These are phyloP conservation scores for Dovyalis caffra DNA, from an alignment of 345 rosid species.

Conservation along the genomic window DNA sequence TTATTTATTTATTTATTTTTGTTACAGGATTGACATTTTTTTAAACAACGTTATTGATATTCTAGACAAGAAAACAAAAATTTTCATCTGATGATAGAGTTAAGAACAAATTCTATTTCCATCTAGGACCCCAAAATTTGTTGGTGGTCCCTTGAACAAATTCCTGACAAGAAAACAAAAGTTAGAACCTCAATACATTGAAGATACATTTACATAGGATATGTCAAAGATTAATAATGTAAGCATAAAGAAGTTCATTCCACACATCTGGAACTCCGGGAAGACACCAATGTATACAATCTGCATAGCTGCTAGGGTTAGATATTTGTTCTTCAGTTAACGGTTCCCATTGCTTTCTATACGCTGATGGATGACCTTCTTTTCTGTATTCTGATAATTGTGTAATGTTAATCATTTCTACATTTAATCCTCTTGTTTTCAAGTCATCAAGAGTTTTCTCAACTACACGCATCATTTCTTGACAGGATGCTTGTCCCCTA, in stretches of 20 bases:
- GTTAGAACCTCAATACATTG: neutral
- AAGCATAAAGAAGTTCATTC: constrained; percentile 79
- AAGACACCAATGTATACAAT: constrained; percentile 92
- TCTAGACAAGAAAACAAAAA: no score
- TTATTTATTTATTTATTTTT: no score
- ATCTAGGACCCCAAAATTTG: no score
- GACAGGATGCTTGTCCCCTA: constrained; percentile 48
- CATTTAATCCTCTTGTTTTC: constrained; percentile 46
- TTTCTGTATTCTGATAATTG: constrained; percentile 76
- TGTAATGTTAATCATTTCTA: constrained; percentile 70
- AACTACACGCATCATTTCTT: constrained; percentile 51
- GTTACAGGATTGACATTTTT: no score
- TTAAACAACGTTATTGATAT: no score
- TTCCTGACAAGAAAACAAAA: neutral
- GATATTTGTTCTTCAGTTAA: constrained; percentile 42
- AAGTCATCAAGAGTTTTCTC: constrained; percentile 40
- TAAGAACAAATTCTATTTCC: no score
- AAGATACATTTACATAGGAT: neutral
- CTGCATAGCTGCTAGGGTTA: constrained; percentile 65
- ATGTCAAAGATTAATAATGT: constrained; percentile 25
- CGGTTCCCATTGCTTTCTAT: constrained; percentile 72
- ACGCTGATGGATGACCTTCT: constrained; percentile 72
- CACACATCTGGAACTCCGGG: constrained; percentile 95
- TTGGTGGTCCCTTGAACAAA: neutral
- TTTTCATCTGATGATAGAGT: no score